Evolutionary conservation across 768 basidiomycete genomes (phyloP).

Genomic region (Boletus pseudo-olivaceus): DNA sequence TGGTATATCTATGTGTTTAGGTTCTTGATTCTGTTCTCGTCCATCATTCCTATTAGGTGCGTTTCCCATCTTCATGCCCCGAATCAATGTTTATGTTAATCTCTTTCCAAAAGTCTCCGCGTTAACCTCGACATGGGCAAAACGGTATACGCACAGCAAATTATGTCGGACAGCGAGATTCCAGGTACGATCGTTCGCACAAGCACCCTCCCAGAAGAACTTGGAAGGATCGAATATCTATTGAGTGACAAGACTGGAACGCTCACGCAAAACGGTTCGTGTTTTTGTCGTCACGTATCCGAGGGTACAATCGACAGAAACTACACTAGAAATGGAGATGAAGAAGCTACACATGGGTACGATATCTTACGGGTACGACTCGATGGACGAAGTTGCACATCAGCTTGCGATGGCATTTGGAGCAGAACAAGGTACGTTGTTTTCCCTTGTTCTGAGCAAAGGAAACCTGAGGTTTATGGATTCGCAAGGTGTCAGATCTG

Average conservation of each 20-base stretch:
- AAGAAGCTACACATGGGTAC: conserved; percentile 99
- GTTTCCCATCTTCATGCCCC: conserved; percentile 21
- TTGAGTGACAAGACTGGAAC: conserved; percentile 98
- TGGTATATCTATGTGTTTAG: conserved; percentile 98
- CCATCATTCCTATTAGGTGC: conserved; percentile 98
- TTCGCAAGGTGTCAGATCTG: conserved; percentile 44
- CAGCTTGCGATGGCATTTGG: conserved; percentile 87
- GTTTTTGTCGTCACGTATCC: not conserved
- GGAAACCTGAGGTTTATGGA: not conserved
- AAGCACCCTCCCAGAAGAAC: conserved; percentile 95
- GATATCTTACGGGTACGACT: conserved; percentile 92
- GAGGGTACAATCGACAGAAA: not conserved
- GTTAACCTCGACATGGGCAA: conserved; percentile 99
- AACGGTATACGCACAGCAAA: conserved; percentile 94
- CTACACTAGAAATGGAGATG: conserved; percentile 91
- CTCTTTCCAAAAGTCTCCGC: conserved; percentile 60
- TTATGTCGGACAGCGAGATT: conserved; percentile 91
- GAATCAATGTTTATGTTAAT: not conserved
- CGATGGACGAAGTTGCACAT: conserved; percentile 98
- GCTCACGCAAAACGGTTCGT: conserved; percentile 89
- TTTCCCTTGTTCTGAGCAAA: not conserved
- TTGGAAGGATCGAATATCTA: conserved; percentile 93
- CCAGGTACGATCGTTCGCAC: conserved; percentile 95
- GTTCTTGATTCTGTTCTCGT: conserved; percentile 96
- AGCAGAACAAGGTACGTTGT: conserved; percentile 48